These are phyloP conservation scores for Teunomyces panamensis DNA, from an alignment of 805 yeast genomes.

Conservation along the genomic window DNA sequence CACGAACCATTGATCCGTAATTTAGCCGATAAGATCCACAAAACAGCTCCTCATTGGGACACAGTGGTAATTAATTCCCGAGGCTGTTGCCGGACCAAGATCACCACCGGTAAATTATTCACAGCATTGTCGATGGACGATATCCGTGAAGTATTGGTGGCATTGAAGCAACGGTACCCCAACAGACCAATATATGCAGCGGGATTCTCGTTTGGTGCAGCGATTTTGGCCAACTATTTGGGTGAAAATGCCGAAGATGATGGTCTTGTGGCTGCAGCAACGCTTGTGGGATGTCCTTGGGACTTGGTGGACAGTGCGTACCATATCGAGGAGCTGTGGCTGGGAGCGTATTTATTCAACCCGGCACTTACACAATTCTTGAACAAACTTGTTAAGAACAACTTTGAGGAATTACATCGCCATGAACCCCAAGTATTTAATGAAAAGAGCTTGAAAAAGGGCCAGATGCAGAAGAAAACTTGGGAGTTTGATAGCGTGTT, in stretches of 20 bases:
- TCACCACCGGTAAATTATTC: slow-evolving; percentile 69
- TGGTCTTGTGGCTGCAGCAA: slow-evolving; percentile 46
- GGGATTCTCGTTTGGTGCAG: slow-evolving; percentile 84
- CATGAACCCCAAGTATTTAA: slow-evolving; percentile 27
- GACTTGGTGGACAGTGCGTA: slow-evolving; percentile 54
- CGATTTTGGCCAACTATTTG: slow-evolving; percentile 65
- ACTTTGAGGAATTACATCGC: slow-evolving; percentile 29
- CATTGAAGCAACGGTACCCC: slow-evolving; percentile 52
- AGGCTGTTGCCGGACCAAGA: slow-evolving; percentile 70
- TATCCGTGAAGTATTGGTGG: slow-evolving; percentile 52
- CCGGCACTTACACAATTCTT: slow-evolving; percentile 33
- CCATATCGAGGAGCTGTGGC: slow-evolving; percentile 36
- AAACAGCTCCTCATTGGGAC: slow-evolving; percentile 46
- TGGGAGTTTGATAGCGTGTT: slow-evolving; percentile 60
- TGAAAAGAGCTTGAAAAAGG: slow-evolving; percentile 17
- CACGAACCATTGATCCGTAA: slow-evolving; percentile 74
- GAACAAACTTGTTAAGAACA: slow-evolving; percentile 31
- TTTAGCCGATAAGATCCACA: slow-evolving; percentile 29
- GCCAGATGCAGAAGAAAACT: slow-evolving; percentile 29
- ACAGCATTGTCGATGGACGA: slow-evolving; percentile 74
- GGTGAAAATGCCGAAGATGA: slow-evolving; percentile 45
- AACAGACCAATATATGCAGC: slow-evolving; percentile 59
- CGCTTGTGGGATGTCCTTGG: slow-evolving; percentile 68
- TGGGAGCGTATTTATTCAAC: slow-evolving; percentile 32
- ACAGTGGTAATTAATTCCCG: slow-evolving; percentile 67